Conservation (phyloP, 257 asterid genomes). For the Penstemon barbatus region DNA sequence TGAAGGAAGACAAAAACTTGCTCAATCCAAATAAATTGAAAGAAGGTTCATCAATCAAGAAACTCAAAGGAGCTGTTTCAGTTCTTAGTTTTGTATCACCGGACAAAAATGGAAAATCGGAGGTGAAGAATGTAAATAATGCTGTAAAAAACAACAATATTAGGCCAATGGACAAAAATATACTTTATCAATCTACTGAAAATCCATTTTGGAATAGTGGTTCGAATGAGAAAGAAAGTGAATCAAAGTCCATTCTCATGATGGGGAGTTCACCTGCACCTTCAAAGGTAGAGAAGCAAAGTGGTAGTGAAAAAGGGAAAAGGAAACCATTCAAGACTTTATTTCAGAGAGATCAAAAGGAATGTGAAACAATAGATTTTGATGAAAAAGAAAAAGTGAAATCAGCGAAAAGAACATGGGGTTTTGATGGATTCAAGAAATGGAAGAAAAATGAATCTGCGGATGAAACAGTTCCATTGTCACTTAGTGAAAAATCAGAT, state of each 20-base stretch:
- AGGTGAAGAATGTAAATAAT: slow-evolving; percentile 32
- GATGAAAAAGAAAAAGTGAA: slow-evolving; percentile 39
- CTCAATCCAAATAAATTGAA: slow-evolving; percentile 31
- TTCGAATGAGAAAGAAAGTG: slow-evolving; percentile 29
- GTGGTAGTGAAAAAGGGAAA: slow-evolving; percentile 34
- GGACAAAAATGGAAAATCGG: slow-evolving; percentile 38
- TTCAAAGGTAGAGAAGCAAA: slow-evolving; percentile 34
- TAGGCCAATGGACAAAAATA: slow-evolving; percentile 26
- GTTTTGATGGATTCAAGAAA: slow-evolving; percentile 75
- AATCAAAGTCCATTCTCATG: slow-evolving; percentile 50
- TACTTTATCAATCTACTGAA: slow-evolving; percentile 50
- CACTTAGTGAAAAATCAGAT: slow-evolving; percentile 49
- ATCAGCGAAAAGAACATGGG: slow-evolving; percentile 56
- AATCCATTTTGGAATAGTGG: slow-evolving; percentile 56
- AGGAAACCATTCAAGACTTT: slow-evolving; percentile 16
- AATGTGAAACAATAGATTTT: slow-evolving; percentile 20
- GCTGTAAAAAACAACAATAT: not conserved
- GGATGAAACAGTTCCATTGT: slow-evolving; percentile 53
- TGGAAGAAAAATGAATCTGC: slow-evolving; percentile 65
- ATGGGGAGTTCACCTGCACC: slow-evolving; percentile 39
- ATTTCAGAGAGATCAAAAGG: slow-evolving; percentile 34
- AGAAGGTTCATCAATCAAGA: slow-evolving; percentile 42
- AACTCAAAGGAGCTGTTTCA: slow-evolving; percentile 57
- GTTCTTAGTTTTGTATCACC: slow-evolving; percentile 55
- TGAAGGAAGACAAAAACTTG: slow-evolving; percentile 52